Evolutionary conservation across 2,329 filamentous ascomycete genomes (phyloP).

Genomic region (Penicillium corylophilum): DNA sequence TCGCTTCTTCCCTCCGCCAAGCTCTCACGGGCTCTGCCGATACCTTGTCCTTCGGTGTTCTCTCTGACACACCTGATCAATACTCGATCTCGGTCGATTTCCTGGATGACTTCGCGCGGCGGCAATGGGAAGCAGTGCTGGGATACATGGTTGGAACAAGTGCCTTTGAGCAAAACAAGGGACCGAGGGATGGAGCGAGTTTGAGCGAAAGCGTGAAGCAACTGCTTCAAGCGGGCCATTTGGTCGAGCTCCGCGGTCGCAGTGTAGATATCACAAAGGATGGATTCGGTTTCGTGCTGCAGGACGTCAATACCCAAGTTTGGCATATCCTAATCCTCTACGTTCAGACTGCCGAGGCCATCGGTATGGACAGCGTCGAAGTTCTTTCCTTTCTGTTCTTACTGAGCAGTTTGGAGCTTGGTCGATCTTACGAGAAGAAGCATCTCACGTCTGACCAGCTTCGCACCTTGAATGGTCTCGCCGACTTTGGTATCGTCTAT

Average conservation of each 20-base stretch:
- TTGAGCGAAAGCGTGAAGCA: constrained; percentile 80
- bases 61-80: constrained; percentile 64
- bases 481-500: constrained; percentile 92
- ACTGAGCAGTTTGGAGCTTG: constrained; percentile 87
- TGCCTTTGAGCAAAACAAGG: constrained; percentile 41
- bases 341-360: constrained; percentile 75
- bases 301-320: constrained; percentile 94
- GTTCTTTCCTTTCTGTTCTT: constrained; percentile 96
- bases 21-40: constrained; percentile 84
- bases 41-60: constrained; percentile 87
- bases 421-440: constrained; percentile 83
- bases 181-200: constrained; percentile 46
- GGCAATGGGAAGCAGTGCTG: constrained; percentile 92
- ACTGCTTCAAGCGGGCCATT: constrained; percentile 73
- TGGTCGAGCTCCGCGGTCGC: constrained; percentile 65
- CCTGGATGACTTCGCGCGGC: constrained; percentile 78
- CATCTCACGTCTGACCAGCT: constrained; percentile 78
- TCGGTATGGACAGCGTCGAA: constrained; percentile 83
- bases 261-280: constrained; percentile 79
- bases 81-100: constrained; percentile 33
- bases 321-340: constrained; percentile 95
- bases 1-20: constrained; percentile 77
- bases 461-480: constrained; percentile 85
- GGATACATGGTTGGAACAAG: constrained; percentile 79
- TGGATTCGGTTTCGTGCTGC: constrained; percentile 90